Percentiles rank a stretch among this genome's conserved stretches.
Conservation (phyloP, 2,329 filamentous ascomycete genomes). For the Beauveria pseudobassiana region DNA sequence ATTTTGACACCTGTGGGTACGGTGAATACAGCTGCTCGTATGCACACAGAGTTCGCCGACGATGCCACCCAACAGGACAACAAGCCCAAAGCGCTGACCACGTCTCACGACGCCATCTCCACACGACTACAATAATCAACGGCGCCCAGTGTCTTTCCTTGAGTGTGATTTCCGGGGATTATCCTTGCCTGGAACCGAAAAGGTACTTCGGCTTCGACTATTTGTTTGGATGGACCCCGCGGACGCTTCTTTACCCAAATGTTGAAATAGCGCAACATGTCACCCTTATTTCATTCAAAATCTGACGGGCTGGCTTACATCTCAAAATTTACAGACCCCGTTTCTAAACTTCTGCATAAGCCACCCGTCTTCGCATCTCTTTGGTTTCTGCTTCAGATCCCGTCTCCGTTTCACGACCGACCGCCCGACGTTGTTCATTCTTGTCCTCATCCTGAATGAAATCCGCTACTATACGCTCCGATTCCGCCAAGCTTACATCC, state of each 20-base stretch:
- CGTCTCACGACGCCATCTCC: not conserved
- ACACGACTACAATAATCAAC: not conserved
- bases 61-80: not conserved
- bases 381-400: not conserved
- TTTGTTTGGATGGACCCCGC: not conserved
- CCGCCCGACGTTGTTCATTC: not conserved
- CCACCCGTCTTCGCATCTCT: not conserved
- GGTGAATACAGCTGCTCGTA: no score
- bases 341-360: not conserved
- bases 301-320: not conserved
- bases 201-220: not conserved
- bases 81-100: not conserved
- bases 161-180: not conserved
- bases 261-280: not conserved
- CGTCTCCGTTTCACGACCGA: not conserved
- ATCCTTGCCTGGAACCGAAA: not conserved
- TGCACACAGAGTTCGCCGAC: not conserved
- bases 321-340: not conserved
- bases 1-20: not conserved
- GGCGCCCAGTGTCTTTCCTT: no score
- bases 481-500: slow-evolving; percentile 21
- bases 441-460: not conserved
- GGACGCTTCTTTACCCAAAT: not conserved
- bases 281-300: not conserved
- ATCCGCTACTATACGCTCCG: not conserved